Conservation (phyloP, 1,284 basidiomycete genomes). For the Marasmius tenuissimus region DNA sequence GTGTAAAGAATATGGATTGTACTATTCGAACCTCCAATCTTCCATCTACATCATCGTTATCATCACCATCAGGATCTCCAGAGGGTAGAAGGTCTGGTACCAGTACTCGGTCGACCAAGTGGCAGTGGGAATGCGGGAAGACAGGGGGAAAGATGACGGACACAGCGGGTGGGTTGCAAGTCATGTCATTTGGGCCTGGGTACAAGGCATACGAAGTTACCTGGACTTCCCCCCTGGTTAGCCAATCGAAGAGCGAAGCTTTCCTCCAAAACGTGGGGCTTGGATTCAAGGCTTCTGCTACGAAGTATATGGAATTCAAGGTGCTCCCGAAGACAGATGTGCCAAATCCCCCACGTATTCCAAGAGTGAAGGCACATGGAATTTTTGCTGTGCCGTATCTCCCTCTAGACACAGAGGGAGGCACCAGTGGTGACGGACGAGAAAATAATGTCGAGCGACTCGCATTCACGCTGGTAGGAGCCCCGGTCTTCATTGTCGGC, state of each 20-base stretch:
- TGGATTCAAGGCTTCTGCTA: background rate
- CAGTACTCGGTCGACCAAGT: background rate
- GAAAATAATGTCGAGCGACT: background rate
- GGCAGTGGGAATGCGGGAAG: conserved; percentile 19
- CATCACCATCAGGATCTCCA: conserved; percentile 1
- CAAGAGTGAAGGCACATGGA: background rate
- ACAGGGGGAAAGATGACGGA: conserved; percentile 10
- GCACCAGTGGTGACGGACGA: background rate
- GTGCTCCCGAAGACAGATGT: background rate
- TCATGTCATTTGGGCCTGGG: conserved; percentile 7
- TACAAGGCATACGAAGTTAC: conserved; percentile 18
- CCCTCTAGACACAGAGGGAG: too few relatives aligned
- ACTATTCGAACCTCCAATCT: background rate
- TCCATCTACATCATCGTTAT: too few relatives aligned
- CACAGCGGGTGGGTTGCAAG: conserved; percentile 6
- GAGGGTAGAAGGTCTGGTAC: too few relatives aligned
- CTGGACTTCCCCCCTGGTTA: conserved; percentile 17
- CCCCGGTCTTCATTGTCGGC: conserved; percentile 14
- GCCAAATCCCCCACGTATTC: background rate
- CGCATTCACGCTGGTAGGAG: background rate
- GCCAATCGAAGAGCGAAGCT: background rate
- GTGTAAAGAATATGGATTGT: conserved; percentile 15
- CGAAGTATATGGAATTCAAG: conserved; percentile 13
- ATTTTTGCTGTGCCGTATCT: background rate
- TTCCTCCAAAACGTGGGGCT: conserved; percentile 6